Evolutionary conservation across 2,329 filamentous ascomycete species (phyloP), one percentile per base, ranked within the genome.

Genomic region (Penicillium nordicum): DNA sequence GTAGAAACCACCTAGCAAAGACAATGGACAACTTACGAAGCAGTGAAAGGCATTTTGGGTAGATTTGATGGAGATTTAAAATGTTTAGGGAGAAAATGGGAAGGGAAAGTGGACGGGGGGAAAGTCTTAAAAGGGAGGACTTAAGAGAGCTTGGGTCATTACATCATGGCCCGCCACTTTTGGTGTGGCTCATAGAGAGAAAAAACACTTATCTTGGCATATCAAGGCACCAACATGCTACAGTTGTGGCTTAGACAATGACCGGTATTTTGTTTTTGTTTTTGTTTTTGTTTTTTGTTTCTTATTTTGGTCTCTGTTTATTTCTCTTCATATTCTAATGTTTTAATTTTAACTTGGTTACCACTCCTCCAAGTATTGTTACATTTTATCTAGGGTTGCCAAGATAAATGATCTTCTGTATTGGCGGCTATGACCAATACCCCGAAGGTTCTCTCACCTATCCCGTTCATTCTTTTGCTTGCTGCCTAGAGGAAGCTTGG

Each of bases 21-120:
- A 14, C 6, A 23, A 36, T 32, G 14, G 7, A 14, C 29, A 51
- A 77, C 76, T 78, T 74, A 79, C 76, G 76, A 79, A 61, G 76
- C 76, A 63, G 76, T 78, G 73, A 78, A 78, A 74, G 76, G 72
- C 76, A 79, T 86, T 69, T 56, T 79, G 77, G 63, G 53, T 3
- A 67, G 58, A 37, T 63, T 32, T 37, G 50, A 38, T 46, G 32
- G 32, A 34, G 25, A 36, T 34, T 42, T 48, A 18, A 32, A 51
- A 43, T 40, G 32, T 43, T 45, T 43, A 21, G 50, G 44, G 52
- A 34, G 53, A 46, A 36, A 38, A 41, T 44, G 38, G 18, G 48
- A 42, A 43, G 49, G 21, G 21, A 50, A 51, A 36, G 43, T 25
- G 29, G 50, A 57, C 53, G 50, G 57, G 58, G 50, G 57, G 57